Percentiles rank a stretch among this genome's conserved stretches.
These are phyloP conservation scores for Verticillium isaacii DNA, from an alignment of 2,329 filamentous ascomycete genomes.

Conservation along the genomic window DNA sequence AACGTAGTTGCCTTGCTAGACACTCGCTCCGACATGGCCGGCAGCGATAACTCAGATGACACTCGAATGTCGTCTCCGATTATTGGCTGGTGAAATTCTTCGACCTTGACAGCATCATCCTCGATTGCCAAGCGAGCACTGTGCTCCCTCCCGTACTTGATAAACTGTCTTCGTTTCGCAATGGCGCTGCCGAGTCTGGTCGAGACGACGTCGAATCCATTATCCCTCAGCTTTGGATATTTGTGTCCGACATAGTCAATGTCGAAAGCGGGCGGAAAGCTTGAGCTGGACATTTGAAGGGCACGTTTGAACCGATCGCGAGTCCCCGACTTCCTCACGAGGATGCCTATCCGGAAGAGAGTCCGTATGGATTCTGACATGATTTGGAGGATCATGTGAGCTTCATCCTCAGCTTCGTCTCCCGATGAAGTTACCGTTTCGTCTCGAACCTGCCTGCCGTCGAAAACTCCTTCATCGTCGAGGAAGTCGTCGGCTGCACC, in stretches of 20 bases:
- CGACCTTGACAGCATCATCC: not conserved
- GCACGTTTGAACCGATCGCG: slow-evolving; percentile 11
- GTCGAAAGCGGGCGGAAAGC: slow-evolving; percentile 8
- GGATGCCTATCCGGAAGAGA: slow-evolving; percentile 8
- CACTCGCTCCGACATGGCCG: not conserved
- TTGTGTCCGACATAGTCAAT: slow-evolving; percentile 14
- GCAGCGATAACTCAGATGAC: not conserved
- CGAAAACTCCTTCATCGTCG: not conserved
- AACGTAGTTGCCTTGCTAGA: slow-evolving; percentile 11
- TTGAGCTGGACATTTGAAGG: not conserved
- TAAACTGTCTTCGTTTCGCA: slow-evolving; percentile 21
- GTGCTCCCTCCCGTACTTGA: slow-evolving; percentile 23
- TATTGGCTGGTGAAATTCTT: not conserved
- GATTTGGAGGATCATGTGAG: slow-evolving; percentile 5
- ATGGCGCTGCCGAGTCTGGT: slow-evolving; percentile 22
- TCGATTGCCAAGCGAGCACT: not conserved
- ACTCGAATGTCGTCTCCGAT: not conserved
- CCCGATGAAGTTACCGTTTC: not conserved
- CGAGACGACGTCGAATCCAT: slow-evolving; percentile 11
- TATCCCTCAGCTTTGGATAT: slow-evolving; percentile 8
- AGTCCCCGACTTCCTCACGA: slow-evolving; percentile 8
- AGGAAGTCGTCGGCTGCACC: not conserved
- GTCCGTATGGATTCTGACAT: slow-evolving; percentile 4
- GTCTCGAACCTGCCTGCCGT: not conserved
- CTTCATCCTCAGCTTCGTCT: slow-evolving; percentile 4